phyloP scores from a whole-genome alignment of 495 filamentous ascomycete genomes.

The Aspergillus carlsbadensis region DNA sequence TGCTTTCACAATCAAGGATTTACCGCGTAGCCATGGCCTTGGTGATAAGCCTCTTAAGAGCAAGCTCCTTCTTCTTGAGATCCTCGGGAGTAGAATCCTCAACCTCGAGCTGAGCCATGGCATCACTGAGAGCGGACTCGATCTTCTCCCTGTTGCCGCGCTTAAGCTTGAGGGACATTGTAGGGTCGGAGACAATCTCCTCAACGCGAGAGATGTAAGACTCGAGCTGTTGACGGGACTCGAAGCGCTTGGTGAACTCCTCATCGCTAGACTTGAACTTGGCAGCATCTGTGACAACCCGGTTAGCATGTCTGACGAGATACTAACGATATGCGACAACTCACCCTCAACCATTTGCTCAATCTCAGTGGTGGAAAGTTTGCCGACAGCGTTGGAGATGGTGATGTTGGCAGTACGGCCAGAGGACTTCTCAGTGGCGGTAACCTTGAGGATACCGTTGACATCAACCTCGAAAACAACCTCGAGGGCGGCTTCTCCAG shows the following conservation, averaged over 20 bases:
- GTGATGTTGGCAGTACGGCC: constrained; percentile 99
- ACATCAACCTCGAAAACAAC: constrained; percentile 99
- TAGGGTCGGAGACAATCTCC: constrained; percentile 96
- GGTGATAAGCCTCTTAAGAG: constrained; percentile 94
- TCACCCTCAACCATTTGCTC: constrained; percentile 93
- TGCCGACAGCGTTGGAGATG: constrained; percentile 99
- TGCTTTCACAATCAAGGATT: constrained; percentile 25
- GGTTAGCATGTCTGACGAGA: not conserved
- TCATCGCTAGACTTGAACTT: constrained; percentile 99
- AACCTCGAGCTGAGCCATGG: constrained; percentile 83
- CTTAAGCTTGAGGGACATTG: constrained; percentile 96
- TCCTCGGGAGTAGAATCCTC: constrained; percentile 90
- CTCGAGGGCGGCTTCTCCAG: constrained; percentile 96
- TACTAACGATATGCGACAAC: constrained; percentile 21
- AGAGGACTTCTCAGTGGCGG: constrained; percentile 98
- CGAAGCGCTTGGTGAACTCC: constrained; percentile 98
- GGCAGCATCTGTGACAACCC: constrained; percentile 66
- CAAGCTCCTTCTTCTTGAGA: constrained; percentile 99
- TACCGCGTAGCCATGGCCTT: constrained; percentile 93
- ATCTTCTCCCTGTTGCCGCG: constrained; percentile 99
- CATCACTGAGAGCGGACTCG: constrained; percentile 83
- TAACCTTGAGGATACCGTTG: constrained; percentile 99
- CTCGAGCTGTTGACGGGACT: constrained; percentile 98
- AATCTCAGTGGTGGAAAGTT: constrained; percentile 92
- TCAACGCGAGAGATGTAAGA: constrained; percentile 98